These are phyloP conservation scores for Sutorius eximius DNA, from an alignment of 1,284 basidiomycete genomes.

Conservation along the genomic window DNA sequence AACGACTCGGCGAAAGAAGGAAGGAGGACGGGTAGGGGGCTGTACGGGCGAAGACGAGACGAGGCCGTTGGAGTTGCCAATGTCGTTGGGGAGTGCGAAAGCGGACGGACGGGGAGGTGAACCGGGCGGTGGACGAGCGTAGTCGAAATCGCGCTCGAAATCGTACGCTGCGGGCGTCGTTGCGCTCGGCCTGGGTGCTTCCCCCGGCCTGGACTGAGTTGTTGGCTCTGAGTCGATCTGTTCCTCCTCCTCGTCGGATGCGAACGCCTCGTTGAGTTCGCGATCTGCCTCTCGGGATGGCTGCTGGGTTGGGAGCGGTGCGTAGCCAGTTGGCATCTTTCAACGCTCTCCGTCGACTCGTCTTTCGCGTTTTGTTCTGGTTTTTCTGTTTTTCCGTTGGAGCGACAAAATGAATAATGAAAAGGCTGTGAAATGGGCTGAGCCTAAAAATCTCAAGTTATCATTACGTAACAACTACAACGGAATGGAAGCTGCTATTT, in stretches of 20 bases:
- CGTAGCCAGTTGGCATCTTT: slow-evolving; percentile 49
- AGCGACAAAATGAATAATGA: background rate
- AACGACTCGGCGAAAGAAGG: slow-evolving; percentile 60
- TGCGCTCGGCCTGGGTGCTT: slow-evolving; percentile 4
- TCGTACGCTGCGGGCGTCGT: slow-evolving; percentile 58
- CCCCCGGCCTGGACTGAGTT: slow-evolving; percentile 9
- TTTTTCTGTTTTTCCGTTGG: too few species aligned
- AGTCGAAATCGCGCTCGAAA: slow-evolving; percentile 80
- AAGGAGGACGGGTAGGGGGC: slow-evolving; percentile 41
- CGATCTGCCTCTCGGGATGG: slow-evolving; percentile 48
- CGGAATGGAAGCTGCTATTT: background rate
- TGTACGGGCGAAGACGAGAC: slow-evolving; percentile 56
- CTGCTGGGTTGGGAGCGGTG: slow-evolving; percentile 50
- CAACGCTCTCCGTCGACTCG: background rate
- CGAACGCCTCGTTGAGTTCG: slow-evolving; percentile 70
- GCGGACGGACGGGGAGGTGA: slow-evolving; percentile 71
- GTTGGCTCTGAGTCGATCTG: slow-evolving; percentile 44
- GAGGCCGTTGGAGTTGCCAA: slow-evolving; percentile 80
- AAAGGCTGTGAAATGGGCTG: background rate
- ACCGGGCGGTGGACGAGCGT: slow-evolving; percentile 73
- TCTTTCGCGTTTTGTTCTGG: background rate
- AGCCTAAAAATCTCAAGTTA: background rate
- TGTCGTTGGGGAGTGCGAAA: slow-evolving; percentile 63
- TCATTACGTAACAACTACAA: too few species aligned
- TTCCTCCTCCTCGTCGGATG: slow-evolving; percentile 54